Conservation (phyloP, 208 protist species). For the Spongospora subterranea region DNA sequence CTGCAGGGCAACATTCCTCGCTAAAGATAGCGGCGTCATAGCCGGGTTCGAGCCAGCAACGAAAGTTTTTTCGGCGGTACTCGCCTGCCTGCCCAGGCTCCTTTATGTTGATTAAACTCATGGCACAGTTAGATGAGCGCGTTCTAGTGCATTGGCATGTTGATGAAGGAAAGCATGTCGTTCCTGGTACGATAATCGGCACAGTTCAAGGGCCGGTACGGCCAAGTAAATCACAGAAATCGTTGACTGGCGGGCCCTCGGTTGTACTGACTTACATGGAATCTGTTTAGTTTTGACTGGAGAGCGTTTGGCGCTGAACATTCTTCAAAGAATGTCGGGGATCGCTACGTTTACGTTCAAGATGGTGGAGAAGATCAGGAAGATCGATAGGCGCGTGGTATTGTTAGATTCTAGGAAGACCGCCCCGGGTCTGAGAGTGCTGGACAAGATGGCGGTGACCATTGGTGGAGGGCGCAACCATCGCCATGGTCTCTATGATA, state of each 20-base stretch:
- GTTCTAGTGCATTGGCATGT: constrained; percentile 16
- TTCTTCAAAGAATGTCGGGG: constrained; percentile 57
- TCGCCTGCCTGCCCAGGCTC: background rate
- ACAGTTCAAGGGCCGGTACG: background rate
- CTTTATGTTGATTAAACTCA: background rate
- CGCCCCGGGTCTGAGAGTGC: background rate
- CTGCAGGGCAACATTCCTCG: background rate
- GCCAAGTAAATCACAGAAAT: background rate
- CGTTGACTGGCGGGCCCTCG: background rate
- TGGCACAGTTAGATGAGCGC: background rate
- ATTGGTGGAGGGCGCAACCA: constrained; percentile 54
- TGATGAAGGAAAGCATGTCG: constrained; percentile 14
- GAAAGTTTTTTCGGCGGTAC: background rate
- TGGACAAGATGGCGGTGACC: constrained; percentile 37
- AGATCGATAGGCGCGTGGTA: background rate
- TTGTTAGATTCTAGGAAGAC: constrained; percentile 57
- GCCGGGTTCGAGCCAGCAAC: background rate
- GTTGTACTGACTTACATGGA: background rate
- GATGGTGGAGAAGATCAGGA: constrained; percentile 52
- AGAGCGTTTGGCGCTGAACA: constrained; percentile 54
- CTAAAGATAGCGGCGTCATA: background rate
- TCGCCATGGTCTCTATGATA: constrained; percentile 57
- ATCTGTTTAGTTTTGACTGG: background rate
- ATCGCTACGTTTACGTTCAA: constrained; percentile 4
- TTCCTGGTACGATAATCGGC: background rate